Evolutionary conservation across 2,329 filamentous ascomycete genomes (phyloP).

Genomic region (Penicillium paneum): DNA sequence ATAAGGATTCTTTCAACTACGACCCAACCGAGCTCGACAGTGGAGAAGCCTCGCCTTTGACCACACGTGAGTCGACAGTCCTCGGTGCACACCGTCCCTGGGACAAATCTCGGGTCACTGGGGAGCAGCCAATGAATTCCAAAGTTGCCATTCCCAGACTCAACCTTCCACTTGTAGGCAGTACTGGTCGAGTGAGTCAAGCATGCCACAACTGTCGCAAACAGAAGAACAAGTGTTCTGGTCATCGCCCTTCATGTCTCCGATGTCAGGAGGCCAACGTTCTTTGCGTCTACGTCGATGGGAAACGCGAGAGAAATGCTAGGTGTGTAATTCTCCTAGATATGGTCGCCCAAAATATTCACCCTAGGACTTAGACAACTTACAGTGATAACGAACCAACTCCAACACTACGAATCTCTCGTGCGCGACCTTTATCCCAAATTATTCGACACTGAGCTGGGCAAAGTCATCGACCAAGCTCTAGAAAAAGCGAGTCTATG

Average conservation of each 20-base stretch:
- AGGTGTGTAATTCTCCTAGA: conserved; percentile 33
- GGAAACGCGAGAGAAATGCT: conserved; percentile 44
- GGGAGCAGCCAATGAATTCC: conserved; percentile 14
- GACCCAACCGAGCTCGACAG: background rate
- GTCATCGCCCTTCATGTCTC: conserved; percentile 43
- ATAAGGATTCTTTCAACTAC: background rate
- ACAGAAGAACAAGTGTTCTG: conserved; percentile 48
- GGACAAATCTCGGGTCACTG: background rate
- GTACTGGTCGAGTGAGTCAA: conserved; percentile 33
- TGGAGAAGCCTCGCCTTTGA: background rate
- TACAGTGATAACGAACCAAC: conserved; percentile 37
- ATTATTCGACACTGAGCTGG: conserved; percentile 34
- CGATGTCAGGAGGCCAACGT: conserved; percentile 43
- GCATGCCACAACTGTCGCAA: conserved; percentile 47
- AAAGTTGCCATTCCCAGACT: conserved; percentile 34
- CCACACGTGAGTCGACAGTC: background rate
- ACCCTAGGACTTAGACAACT: conserved; percentile 31
- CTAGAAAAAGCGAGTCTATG: conserved; percentile 31
- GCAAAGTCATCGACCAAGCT: conserved; percentile 34
- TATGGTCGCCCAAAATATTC: background rate
- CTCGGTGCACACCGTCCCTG: background rate
- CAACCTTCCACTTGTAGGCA: conserved; percentile 20
- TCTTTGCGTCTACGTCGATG: conserved; percentile 43
- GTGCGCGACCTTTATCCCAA: conserved; percentile 35
- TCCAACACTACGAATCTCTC: conserved; percentile 37